These are phyloP conservation scores for Psidium friedrichsthalianum DNA, from an alignment of 345 rosid genomes.

Conservation along the genomic window DNA sequence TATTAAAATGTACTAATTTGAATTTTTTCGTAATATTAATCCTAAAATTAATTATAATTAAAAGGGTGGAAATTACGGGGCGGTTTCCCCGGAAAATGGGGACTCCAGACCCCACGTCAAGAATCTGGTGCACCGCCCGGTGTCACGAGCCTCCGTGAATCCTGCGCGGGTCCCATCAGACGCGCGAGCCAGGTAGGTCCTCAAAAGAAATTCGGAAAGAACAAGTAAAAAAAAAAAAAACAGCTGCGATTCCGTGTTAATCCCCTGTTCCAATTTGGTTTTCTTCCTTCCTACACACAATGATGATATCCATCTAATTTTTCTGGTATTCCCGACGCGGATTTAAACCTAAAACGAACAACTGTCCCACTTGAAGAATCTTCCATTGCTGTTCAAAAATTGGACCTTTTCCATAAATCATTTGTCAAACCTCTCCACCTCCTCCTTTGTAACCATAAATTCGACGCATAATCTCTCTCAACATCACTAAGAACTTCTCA, in stretches of 20 bases:
- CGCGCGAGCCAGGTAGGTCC: neutral
- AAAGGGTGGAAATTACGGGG: no score
- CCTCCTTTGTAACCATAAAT: neutral
- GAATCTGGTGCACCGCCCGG: neutral
- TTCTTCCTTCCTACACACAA: neutral
- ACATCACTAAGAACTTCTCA: neutral
- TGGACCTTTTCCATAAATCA: neutral
- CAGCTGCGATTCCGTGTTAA: neutral
- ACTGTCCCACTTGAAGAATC: neutral
- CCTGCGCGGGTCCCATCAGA: neutral
- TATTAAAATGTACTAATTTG: no score
- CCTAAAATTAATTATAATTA: no score
- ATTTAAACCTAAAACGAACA: neutral
- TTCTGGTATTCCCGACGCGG: neutral
- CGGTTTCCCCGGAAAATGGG: no score
- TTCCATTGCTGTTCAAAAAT: neutral
- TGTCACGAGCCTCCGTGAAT: neutral
- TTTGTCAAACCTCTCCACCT: neutral
- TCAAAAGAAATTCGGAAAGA: neutral
- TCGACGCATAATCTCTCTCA: neutral
- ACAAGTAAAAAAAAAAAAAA: neutral
- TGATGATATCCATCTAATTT: no score
- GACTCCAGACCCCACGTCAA: neutral
- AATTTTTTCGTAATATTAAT: no score
- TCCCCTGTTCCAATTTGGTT: neutral